Evolutionary conservation across 768 basidiomycete genomes (phyloP), one percentile per base, ranked within the genome.

Genomic region (Boletus eberwhitei): DNA sequence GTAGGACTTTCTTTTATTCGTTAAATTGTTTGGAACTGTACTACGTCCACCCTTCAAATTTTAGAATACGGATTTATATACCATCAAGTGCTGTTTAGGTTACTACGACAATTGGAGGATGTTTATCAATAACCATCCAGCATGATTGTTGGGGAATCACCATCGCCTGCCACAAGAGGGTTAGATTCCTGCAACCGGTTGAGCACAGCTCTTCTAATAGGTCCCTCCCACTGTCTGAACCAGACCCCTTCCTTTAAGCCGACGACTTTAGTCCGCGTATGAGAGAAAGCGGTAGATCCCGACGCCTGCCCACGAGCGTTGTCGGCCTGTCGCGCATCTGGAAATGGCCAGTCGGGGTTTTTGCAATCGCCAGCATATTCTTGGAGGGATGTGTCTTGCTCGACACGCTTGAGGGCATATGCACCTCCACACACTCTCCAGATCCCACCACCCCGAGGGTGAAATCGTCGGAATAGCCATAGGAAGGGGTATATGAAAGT

Each of bases 391-490:
- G 44, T 54, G 59, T 58, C 63, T 60, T 52, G 55, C 19, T 61
- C 63, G 36, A 61, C 52, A 21, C 77, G 75, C 66, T 86, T 88
- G 42, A 91, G 71, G n/a, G 86, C 78, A 63, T 88, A 90, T 12
- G 86, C 88, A 14, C 83, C 83, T 19, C 90, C 90, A 49, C 85
- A 86, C 8, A 91, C 84, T 59, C 79, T 75, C 90, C 90, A 93
- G 12, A 74, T 71, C 0, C 87, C 91, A 7, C 90, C 90, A 9
- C 89, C 88, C 0, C 71, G 74, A 6, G 74, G 64, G 60, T 85
- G 78, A 69, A 88, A 87, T 5, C 84, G 81, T 66, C 84, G 83
- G 70, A 82, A 90, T 4, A 93, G 70, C 90, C 89, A 93, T 57
- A 93, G 78, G 67, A 90, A 84, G 0, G 90, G 90, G 64, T 83